Conservation (phyloP, 163 green algal genomes). For the Volvox carteri region DNA sequence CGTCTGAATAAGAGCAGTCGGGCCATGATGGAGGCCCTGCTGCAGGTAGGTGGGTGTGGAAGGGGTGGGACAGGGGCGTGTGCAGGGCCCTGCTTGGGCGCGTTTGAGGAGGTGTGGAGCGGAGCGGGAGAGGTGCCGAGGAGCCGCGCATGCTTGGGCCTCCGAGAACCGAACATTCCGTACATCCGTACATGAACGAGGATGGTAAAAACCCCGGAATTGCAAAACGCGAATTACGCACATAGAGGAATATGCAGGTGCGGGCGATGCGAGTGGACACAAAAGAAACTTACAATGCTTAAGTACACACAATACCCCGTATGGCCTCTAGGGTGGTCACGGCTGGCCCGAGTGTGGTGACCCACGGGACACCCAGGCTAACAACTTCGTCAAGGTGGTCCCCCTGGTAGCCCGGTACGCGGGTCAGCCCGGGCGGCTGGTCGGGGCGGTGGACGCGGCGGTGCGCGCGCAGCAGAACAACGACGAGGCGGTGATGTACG, state of each 20-base stretch:
- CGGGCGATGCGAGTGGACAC: too few species aligned
- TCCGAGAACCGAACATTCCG: too few species aligned
- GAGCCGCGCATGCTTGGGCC: too few species aligned
- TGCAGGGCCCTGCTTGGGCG: not conserved
- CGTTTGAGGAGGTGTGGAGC: not conserved
- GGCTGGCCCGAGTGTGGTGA: slow-evolving; percentile 57
- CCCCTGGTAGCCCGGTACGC: slow-evolving; percentile 63
- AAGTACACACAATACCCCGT: too few species aligned
- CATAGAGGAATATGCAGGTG: too few species aligned
- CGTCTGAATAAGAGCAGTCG: slow-evolving; percentile 63
- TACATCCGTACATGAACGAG: too few species aligned
- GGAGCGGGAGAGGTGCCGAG: too few species aligned
- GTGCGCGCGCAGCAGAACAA: slow-evolving; percentile 70
- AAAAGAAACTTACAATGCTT: too few species aligned
- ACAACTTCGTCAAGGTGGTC: slow-evolving; percentile 63
- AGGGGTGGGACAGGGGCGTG: slow-evolving; percentile 53
- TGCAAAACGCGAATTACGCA: too few species aligned
- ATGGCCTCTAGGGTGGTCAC: slow-evolving; percentile 35
- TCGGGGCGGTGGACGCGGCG: slow-evolving; percentile 60
- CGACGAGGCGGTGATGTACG: slow-evolving; percentile 57
- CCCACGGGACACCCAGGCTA: slow-evolving; percentile 60
- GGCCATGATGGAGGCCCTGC: slow-evolving; percentile 60
- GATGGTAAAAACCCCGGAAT: too few species aligned
- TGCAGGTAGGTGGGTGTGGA: slow-evolving; percentile 52
- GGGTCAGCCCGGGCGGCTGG: slow-evolving; percentile 59